Percentiles rank a stretch among this genome's conserved stretches.
phyloP scores from a whole-genome alignment of 805 yeast genomes.

The Sugiyamaella mastotermitis region DNA sequence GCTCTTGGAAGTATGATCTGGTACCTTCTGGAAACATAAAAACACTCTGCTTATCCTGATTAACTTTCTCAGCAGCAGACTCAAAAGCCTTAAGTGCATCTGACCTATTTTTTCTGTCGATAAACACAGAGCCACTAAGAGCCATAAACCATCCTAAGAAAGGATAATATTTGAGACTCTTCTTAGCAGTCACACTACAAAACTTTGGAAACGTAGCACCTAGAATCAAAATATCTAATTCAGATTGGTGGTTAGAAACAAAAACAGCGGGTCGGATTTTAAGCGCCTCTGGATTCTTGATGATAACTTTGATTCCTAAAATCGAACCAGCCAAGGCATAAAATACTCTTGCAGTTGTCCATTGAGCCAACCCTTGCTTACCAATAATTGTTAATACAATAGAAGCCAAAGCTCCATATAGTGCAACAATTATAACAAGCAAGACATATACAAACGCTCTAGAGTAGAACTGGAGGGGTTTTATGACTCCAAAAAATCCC shows the following conservation, averaged over 20 bases:
- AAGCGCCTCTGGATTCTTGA: constrained; percentile 61
- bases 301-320: constrained; percentile 63
- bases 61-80: constrained; percentile 57
- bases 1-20: constrained; percentile 66
- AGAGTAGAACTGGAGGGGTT: constrained; percentile 31
- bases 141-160: constrained; percentile 96
- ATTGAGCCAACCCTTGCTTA: constrained; percentile 76
- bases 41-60: constrained; percentile 59
- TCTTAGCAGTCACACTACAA: constrained; percentile 89
- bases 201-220: constrained; percentile 83
- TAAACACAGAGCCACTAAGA: constrained; percentile 82
- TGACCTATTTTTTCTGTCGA: constrained; percentile 73
- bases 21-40: constrained; percentile 98
- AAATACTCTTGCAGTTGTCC: constrained; percentile 82
- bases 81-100: constrained; percentile 73
- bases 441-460: constrained; percentile 27
- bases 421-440: constrained; percentile 27
- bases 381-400: constrained; percentile 59
- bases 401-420: constrained; percentile 68
- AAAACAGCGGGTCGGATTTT: constrained; percentile 64
- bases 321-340: constrained; percentile 52
- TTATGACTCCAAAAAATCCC: constrained; percentile 29
- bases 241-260: constrained; percentile 86
- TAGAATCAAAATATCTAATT: constrained; percentile 72
- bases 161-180: constrained; percentile 76